phyloP scores from a whole-genome alignment of 2,329 filamentous ascomycete species.

The Alternaria consortialis region DNA sequence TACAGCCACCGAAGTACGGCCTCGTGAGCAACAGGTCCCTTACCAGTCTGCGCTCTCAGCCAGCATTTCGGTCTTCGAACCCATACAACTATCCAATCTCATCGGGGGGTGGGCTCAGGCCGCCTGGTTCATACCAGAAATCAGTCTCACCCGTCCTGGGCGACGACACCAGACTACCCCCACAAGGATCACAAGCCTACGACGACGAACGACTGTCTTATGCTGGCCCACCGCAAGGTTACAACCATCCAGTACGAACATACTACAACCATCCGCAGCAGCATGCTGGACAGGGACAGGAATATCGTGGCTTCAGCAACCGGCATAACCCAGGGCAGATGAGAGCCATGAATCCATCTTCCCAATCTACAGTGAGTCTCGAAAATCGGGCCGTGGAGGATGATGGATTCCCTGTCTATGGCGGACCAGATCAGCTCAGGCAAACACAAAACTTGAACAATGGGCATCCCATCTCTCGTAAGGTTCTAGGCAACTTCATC shows the following conservation, averaged over 20 bases:
- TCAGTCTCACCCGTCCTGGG: conserved; percentile 57
- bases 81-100: conserved; percentile 53
- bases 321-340: conserved; percentile 24
- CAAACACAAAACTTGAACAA: conserved; percentile 18
- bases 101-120: conserved; percentile 32
- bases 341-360: conserved; percentile 39
- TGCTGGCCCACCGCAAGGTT: conserved; percentile 7
- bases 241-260: background rate
- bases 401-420: background rate
- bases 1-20: conserved; percentile 40
- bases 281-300: conserved; percentile 7
- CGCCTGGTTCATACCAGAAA: conserved; percentile 54
- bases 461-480: conserved; percentile 21
- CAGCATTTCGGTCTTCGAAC: conserved; percentile 47
- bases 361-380: conserved; percentile 26
- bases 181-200: conserved; percentile 28
- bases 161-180: conserved; percentile 43
- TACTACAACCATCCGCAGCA: background rate
- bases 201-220: conserved; percentile 19
- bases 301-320: background rate
- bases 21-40: conserved; percentile 56
- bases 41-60: conserved; percentile 56
- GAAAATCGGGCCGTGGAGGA: conserved; percentile 22
- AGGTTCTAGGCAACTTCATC: background rate
- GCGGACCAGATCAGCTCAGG: background rate